Conservation (phyloP, 2,329 filamentous ascomycete species). For the Monosporascus sp. region DNA sequence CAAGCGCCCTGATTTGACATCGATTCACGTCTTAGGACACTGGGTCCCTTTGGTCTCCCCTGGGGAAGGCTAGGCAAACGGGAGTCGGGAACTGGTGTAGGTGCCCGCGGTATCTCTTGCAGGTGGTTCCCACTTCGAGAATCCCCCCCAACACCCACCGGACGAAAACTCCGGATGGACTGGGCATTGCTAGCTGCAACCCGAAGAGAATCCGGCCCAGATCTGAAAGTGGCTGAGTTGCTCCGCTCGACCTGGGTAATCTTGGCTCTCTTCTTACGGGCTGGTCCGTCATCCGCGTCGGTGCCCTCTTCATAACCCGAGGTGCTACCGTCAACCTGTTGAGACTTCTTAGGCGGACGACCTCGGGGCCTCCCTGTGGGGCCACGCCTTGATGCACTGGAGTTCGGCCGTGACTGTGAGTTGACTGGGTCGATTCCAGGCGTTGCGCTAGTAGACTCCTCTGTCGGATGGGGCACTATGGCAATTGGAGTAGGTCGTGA, state of each 20-base stretch:
- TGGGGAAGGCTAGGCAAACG: conserved; percentile 21
- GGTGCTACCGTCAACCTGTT: conserved; percentile 55
- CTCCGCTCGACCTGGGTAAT: conserved; percentile 67
- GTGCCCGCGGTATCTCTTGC: conserved; percentile 69
- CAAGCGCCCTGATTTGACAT: conserved; percentile 47
- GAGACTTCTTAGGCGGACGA: conserved; percentile 49
- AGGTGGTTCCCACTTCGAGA: conserved; percentile 45
- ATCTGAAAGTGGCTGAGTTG: conserved; percentile 67
- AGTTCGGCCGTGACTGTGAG: conserved; percentile 52
- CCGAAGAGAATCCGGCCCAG: conserved; percentile 71
- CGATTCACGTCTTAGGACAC: conserved; percentile 57
- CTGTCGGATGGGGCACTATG: conserved; percentile 10
- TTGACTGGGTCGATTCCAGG: conserved; percentile 28
- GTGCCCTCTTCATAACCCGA: conserved; percentile 68
- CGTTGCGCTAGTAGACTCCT: conserved; percentile 14
- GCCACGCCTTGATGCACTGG: conserved; percentile 50
- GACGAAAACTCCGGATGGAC: conserved; percentile 79
- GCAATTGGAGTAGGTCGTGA: conserved; percentile 4
- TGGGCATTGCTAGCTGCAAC: conserved; percentile 89
- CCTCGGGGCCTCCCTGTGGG: conserved; percentile 53
- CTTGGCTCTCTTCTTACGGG: conserved; percentile 72
- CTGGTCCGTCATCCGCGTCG: conserved; percentile 51
- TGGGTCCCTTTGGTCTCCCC: conserved; percentile 35
- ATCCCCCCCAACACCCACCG: conserved; percentile 52
- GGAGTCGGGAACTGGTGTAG: conserved; percentile 65